These are phyloP conservation scores for Lunularia cruciata DNA, from an alignment of 225 moss, liverwort and hornwort genomes.

Conservation along the genomic window DNA sequence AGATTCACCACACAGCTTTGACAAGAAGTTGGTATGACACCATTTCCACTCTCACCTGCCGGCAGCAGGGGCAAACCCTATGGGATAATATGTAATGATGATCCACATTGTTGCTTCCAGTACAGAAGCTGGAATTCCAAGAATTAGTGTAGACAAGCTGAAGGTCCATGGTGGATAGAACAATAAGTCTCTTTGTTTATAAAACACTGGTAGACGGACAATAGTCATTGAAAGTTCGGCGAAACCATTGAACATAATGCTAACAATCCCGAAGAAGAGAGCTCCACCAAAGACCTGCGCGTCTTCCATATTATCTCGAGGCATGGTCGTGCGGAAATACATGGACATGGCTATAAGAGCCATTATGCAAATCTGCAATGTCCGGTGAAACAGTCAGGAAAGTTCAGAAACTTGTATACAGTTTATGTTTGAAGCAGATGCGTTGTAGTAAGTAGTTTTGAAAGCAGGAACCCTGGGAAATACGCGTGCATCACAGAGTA, in stretches of 20 bases:
- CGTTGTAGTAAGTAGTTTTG: no score
- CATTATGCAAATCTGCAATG: conserved; percentile 48
- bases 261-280: conserved; percentile 63
- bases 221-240: conserved; percentile 73
- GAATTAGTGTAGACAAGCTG: conserved; percentile 27
- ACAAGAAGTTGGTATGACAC: no score
- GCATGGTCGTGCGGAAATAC: conserved; percentile 52
- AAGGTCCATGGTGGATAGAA: conserved; percentile 42
- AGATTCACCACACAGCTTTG: no score
- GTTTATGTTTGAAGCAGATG: no score
- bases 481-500: no score
- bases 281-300: conserved; percentile 50
- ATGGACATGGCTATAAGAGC: conserved; percentile 54
- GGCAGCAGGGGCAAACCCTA: conserved; percentile 42
- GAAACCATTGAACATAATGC: conserved; percentile 68
- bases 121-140: conserved; percentile 36
- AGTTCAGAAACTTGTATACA: no score
- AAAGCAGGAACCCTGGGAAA: no score
- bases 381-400: no score
- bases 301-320: conserved; percentile 44
- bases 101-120: conserved; percentile 31
- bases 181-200: conserved; percentile 38
- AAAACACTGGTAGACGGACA: conserved; percentile 36
- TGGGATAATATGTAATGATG: conserved; percentile 40
- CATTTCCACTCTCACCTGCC: conserved; percentile 30